A percentile compares a stretch with the other conserved stretches of the same genome.
These are phyloP conservation scores for Penicillium cataractarum DNA, from an alignment of 495 filamentous ascomycete genomes.

Conservation along the genomic window DNA sequence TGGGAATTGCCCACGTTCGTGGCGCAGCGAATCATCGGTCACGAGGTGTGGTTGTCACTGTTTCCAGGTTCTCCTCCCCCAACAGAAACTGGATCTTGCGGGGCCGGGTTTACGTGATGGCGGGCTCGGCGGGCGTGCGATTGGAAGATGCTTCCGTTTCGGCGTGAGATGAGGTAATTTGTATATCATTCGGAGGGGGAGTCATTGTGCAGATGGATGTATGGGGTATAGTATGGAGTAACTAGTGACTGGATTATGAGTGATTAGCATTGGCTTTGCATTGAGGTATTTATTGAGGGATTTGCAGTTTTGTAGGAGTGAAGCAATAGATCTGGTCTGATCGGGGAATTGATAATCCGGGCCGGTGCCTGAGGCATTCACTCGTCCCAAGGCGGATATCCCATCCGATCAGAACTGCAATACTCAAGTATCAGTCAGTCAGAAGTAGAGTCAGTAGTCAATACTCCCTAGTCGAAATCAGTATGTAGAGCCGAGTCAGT, in stretches of 20 bases:
- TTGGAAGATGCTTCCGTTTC: constrained; percentile 33
- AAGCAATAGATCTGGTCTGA: background rate
- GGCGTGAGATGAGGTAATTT: constrained; percentile 27
- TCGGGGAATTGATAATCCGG: background rate
- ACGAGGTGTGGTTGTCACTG: too few relatives aligned
- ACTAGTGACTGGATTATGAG: background rate
- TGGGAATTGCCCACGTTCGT: background rate
- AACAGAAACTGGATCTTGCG: constrained; percentile 14
- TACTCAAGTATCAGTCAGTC: too few relatives aligned
- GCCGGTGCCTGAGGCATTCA: background rate
- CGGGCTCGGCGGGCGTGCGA: constrained; percentile 27
- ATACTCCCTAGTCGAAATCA: background rate
- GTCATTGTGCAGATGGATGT: background rate
- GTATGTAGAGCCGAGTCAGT: background rate
- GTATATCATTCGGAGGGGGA: background rate
- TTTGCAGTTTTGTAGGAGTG: background rate
- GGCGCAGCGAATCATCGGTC: constrained; percentile 6
- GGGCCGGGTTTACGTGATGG: constrained; percentile 33
- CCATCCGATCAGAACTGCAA: too few relatives aligned
- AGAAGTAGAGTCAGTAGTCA: background rate
- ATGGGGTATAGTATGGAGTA: background rate
- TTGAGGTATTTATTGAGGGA: background rate
- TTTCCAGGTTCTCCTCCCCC: constrained; percentile 6
- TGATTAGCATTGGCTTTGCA: background rate
- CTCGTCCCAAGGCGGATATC: background rate